Evolutionary conservation across 1,284 basidiomycete genomes (phyloP), one percentile per base, ranked within the genome.

Genomic region (Pascua guehoae): DNA sequence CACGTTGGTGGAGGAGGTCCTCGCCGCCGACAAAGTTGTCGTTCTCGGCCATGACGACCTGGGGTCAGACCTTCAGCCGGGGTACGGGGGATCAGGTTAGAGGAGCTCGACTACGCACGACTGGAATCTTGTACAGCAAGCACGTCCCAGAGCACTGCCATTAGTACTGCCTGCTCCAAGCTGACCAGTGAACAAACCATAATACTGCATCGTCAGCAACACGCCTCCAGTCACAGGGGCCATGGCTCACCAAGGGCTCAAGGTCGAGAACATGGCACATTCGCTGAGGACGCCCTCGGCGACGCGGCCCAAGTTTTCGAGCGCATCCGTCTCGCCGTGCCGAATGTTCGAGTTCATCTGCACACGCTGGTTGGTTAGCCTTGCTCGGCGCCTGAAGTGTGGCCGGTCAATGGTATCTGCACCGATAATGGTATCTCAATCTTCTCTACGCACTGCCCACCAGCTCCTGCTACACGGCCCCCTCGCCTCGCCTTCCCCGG

Each of bases 251-350:
- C 67, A 72, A 5, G 69, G 69, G 36, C 63, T 64, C 15, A 69
- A 54, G 4, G 68, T 68, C 5, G 68, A 65, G 56, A 65, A 67
- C 62, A 71, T 67, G 37, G 62, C 64, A 47, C 70, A 72, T 32
- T 72, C 65, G 32, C 64, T 51, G 39, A 69, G 54, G 18, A 67
- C 47, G 9, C 60, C 61, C 49, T 64, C 65, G 39, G 38, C 17
- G 8, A 64, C 65, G 15, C 69, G 58, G n/a, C 70, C 70, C 12
- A 72, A 59, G 41, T 70, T 67, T 58, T 70, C 69, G 11, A 72
- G 61, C 18, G 65, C 66, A 49, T 69, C 67, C 46, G 61, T 70
- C 65, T 72, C 70, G 44, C 67, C 70, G 56, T 72, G 70, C 10
- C 49, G 57, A 50, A 60, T 60, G 51, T 56, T 72, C 12, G 62